Base-by-base conservation (phyloP, 202 grass and related monocot species). In the Carex sylvatica region DNA sequence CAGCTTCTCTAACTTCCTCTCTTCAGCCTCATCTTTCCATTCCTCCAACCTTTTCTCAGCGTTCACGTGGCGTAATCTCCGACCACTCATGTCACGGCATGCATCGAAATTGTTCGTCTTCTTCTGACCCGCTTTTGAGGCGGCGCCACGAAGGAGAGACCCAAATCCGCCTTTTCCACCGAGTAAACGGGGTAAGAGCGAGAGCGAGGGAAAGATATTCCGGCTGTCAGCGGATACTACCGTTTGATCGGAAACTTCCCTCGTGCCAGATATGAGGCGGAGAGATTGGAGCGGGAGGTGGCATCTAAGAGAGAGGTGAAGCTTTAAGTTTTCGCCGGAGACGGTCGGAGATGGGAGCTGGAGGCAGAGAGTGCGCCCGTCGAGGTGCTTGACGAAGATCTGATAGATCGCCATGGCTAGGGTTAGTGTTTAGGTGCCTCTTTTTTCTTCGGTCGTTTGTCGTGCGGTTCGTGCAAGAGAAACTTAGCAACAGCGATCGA, bases 21-120 rank as follows among this genome's bases (percentile, higher is more conserved):
- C 91, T 40, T 70, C 89, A 0, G 90, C 91, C 78, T 91, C 96
- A 6, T 88, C 91, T 59, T 86, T 93, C 96, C 96, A 99, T 71
- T 99, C 96, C 86, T 99, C 96, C 55, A 99, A 86, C 72, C 77
- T 92, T 65, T 92, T 92, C 93, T 99, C 96, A 13, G 92, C 93
- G 85, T 99, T 99, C 44, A 99, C 96, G 49, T 99, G 96, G 31
- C 96, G 92, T 70, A 99, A 83, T 0, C 96, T 72, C 62, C 96
- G 92, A 30, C 91, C 92, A 53, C 87, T 99, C 81, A 99, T 95
- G 66, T 99, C 96, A 47, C 96, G 89, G 85, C 96, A 99, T 22
- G 96, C 96, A 30, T 98, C 95, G 33, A 98, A 98, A 55, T 98
- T 98, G 83, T 85, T 98, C 7, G 95, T 98, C 84, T 98, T 98